Base-by-base conservation (phyloP, 441 rosid genomes). In the Erysimum cheiri region DNA sequence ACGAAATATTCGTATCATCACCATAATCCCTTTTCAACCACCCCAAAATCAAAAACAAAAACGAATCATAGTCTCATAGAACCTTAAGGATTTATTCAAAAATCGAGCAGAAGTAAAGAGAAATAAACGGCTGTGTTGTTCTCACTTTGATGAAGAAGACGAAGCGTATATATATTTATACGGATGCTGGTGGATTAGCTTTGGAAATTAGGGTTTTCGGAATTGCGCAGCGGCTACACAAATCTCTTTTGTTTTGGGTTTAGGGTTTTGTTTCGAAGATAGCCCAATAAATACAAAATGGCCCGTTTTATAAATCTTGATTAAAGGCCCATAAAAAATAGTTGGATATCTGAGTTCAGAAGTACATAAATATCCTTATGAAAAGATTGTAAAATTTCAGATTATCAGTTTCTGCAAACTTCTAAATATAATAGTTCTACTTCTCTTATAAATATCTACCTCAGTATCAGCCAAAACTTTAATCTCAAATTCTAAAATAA, bases 1-100 rank as follows among this genome's bases (percentile, higher is more conserved):
- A 94, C 88, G 81, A 81, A 64, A 44, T 44, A 65, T 60, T 81
- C 75, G 86, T 60, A 60, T 91, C 98, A 79, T 91, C 98, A 87
- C 80, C 28, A 82, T 88, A 79, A 53, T 2, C 77, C 35, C 76
- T 40, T 71, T 43, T 17, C 6, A 7, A 3, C 36, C 61, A 15
- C 31, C 13, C 2, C 9, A 2, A 2, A 2, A 6, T 15, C 2
- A 2, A 22, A 22, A 22, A 22, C 1, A 22, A 22, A 22, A 19
- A 19, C 1, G 1, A 19, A 19, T n/a, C n/a, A n/a, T n/a, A n/a
- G n/a, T n/a, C n/a, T n/a, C n/a, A n/a, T n/a, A n/a, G n/a, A n/a
- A n/a, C n/a, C n/a, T n/a, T n/a, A n/a, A n/a, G n/a, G n/a, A n/a
- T n/a, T n/a, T n/a, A 8, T 8, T 13, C 10, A 9, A 32, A 6